Percentiles rank a stretch among this genome's conserved stretches.
phyloP scores from a whole-genome alignment of 179 eudicot species.

The Beta macrorhiza region DNA sequence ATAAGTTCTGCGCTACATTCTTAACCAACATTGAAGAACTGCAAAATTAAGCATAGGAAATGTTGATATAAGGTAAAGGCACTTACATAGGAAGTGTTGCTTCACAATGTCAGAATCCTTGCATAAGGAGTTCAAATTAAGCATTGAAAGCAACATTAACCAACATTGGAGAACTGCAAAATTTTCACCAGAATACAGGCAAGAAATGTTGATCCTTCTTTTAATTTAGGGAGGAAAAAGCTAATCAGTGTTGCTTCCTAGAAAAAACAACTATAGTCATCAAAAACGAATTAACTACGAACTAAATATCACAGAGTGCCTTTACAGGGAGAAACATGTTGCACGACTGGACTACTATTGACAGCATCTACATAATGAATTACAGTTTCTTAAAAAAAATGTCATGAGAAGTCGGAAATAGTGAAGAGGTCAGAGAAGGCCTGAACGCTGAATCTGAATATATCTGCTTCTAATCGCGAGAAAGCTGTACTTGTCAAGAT shows the following conservation, averaged over 20 bases:
- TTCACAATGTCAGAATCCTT: neutral
- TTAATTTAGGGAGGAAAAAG: neutral
- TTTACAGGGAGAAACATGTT: slow-evolving; percentile 33
- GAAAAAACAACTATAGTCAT: slow-evolving; percentile 14
- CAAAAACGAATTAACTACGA: slow-evolving; percentile 15
- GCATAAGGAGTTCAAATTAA: neutral
- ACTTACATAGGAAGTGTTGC: neutral
- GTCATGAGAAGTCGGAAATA: neutral
- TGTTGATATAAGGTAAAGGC: neutral
- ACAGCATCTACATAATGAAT: slow-evolving; percentile 27
- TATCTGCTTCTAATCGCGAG: neutral
- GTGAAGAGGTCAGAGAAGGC: slow-evolving; percentile 15
- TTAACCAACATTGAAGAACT: too few species aligned
- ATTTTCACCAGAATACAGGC: neutral
- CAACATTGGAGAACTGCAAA: neutral
- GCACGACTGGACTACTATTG: slow-evolving; percentile 26
- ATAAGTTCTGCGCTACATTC: neutral
- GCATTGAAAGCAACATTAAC: neutral
- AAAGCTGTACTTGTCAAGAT: slow-evolving; percentile 2
- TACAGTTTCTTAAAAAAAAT: neutral
- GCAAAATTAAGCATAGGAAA: too few species aligned
- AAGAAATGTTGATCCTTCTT: neutral
- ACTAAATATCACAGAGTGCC: slow-evolving; percentile 25
- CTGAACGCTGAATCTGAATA: neutral
- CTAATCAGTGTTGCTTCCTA: neutral